Evolutionary conservation across 139 green algal genomes (phyloP).

Genomic region (Bryopsis sp.): DNA sequence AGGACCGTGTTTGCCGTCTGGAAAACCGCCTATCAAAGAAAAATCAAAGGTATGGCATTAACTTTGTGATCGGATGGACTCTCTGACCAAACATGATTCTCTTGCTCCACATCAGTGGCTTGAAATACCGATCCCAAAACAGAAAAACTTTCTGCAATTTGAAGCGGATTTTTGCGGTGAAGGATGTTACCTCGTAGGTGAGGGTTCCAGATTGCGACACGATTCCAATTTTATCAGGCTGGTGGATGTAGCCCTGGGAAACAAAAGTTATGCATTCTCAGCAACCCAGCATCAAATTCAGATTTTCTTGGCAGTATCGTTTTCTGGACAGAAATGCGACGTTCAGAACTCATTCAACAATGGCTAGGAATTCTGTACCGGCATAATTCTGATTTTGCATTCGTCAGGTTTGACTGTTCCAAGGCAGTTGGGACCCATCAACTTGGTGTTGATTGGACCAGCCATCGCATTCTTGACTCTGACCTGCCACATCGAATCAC

Average conservation of each 20-base stretch:
- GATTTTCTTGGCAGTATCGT: too few relatives aligned
- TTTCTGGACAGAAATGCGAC: too few relatives aligned
- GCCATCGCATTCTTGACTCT: conserved; percentile 83
- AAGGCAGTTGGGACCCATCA: conserved; percentile 98
- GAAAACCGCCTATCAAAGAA: conserved; percentile 67
- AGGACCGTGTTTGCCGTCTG: conserved; percentile 97
- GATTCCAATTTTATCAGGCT: conserved; percentile 84
- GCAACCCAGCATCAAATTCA: background rate
- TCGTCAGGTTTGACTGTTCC: conserved; percentile 97
- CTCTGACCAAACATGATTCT: too few relatives aligned
- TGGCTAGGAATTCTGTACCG: too few relatives aligned
- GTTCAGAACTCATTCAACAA: too few relatives aligned
- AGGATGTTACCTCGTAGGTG: conserved; percentile 81
- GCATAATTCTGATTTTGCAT: conserved; percentile 99
- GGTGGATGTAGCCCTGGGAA: conserved; percentile 99
- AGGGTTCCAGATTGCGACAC: conserved; percentile 95
- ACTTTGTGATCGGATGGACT: too few relatives aligned
- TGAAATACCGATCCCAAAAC: too few relatives aligned
- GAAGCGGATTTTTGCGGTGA: background rate
- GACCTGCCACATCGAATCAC: too few relatives aligned
- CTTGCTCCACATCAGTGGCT: too few relatives aligned
- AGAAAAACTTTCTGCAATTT: too few relatives aligned
- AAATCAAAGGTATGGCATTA: background rate
- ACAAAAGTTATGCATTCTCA: conserved; percentile 34
- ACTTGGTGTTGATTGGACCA: conserved; percentile 73